A percentile compares a stretch with the other conserved stretches of the same genome.
Evolutionary conservation across 2,329 filamentous ascomycete species (phyloP).

Genomic region (Lasiodiplodia sp.): DNA sequence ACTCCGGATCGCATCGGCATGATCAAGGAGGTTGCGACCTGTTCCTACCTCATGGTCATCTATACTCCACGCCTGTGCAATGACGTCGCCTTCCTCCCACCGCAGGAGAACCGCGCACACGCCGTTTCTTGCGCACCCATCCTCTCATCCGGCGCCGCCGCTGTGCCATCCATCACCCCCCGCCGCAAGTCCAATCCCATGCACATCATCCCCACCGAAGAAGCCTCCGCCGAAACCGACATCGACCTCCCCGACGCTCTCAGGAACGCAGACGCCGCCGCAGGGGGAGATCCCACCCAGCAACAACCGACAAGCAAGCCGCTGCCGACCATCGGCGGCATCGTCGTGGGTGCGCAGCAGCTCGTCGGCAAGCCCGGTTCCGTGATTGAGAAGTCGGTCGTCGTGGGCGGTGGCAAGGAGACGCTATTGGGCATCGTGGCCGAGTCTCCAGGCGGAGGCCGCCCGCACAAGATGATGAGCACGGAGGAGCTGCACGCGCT

Average conservation of each 20-base stretch:
- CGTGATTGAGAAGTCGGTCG: slow-evolving; percentile 61
- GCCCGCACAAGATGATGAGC: slow-evolving; percentile 59
- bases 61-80: slow-evolving; percentile 88
- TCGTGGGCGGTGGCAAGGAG: slow-evolving; percentile 60
- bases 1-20: slow-evolving; percentile 80
- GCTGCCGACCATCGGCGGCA: slow-evolving; percentile 61
- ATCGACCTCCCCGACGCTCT: slow-evolving; percentile 31
- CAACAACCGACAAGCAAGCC: slow-evolving; percentile 43
- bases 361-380: slow-evolving; percentile 64
- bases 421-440: slow-evolving; percentile 61
- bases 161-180: slow-evolving; percentile 52
- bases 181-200: slow-evolving; percentile 9
- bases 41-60: slow-evolving; percentile 91
- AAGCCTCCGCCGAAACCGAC: background rate
- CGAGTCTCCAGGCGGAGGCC: slow-evolving; percentile 66
- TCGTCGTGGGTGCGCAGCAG: slow-evolving; percentile 64
- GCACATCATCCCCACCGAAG: background rate
- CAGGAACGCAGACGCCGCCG: slow-evolving; percentile 36
- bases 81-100: slow-evolving; percentile 85
- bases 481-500: slow-evolving; percentile 73
- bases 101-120: slow-evolving; percentile 78
- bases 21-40: slow-evolving; percentile 93
- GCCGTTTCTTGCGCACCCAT: slow-evolving; percentile 79
- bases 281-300: slow-evolving; percentile 1
- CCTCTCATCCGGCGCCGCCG: slow-evolving; percentile 61